phyloP scores from a whole-genome alignment of 768 basidiomycete species.

The Tephrocybe rancida region DNA sequence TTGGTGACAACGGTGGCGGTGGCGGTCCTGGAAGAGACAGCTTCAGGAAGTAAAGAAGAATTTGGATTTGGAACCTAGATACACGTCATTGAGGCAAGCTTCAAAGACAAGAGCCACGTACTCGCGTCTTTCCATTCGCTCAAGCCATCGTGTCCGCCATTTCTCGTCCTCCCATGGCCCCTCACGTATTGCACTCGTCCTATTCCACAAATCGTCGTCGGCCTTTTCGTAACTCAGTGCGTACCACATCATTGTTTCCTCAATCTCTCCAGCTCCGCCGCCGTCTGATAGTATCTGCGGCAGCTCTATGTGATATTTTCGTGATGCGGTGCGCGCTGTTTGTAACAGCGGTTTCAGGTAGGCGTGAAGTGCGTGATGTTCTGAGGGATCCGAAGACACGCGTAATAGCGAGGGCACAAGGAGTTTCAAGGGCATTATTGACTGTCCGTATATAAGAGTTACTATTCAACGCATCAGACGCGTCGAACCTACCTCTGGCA shows the following conservation, averaged over 20 bases:
- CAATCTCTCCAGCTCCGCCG: constrained; percentile 62
- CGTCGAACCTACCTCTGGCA: constrained; percentile 59
- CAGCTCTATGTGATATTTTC: constrained; percentile 70
- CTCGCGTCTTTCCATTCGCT: constrained; percentile 72
- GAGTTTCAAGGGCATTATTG: constrained; percentile 66
- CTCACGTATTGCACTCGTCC: constrained; percentile 23
- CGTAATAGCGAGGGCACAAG: constrained; percentile 60
- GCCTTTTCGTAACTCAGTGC: constrained; percentile 63
- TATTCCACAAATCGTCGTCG: constrained; percentile 29
- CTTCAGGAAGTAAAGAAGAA: constrained; percentile 67
- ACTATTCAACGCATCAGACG: background rate
- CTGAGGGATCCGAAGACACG: constrained; percentile 38
- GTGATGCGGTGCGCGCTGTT: constrained; percentile 50
- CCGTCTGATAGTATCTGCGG: constrained; percentile 58
- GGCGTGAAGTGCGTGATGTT: constrained; percentile 57
- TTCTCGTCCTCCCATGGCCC: constrained; percentile 51
- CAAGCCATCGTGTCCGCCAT: constrained; percentile 61
- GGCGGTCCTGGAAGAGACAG: constrained; percentile 58
- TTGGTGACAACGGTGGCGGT: constrained; percentile 30
- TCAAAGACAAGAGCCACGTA: constrained; percentile 25
- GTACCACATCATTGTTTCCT: constrained; percentile 82
- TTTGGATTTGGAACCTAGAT: constrained; percentile 72
- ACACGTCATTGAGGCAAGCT: background rate
- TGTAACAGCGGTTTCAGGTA: constrained; percentile 65
- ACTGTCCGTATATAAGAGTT: constrained; percentile 38